phyloP scores from a whole-genome alignment of 805 yeast genomes.

The Spathaspora gorwiae region DNA sequence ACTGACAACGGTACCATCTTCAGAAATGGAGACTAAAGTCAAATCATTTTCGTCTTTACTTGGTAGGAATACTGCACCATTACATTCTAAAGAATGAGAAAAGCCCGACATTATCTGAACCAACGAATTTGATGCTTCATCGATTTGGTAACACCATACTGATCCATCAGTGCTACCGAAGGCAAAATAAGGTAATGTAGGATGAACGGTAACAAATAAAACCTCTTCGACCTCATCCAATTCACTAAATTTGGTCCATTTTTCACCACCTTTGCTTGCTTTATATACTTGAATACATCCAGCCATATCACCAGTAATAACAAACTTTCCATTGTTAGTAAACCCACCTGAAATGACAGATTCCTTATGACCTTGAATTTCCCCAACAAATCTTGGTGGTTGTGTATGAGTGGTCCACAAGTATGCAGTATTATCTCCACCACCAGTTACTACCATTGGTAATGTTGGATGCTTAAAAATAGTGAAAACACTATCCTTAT shows the following conservation, averaged over 20 bases:
- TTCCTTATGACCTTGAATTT: conserved; percentile 79
- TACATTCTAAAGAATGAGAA: conserved; percentile 76
- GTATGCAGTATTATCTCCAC: conserved; percentile 87
- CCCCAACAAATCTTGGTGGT: conserved; percentile 77
- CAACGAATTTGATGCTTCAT: conserved; percentile 40
- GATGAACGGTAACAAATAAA: conserved; percentile 79
- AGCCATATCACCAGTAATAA: conserved; percentile 92
- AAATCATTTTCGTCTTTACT: conserved; percentile 49
- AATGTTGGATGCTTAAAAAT: conserved; percentile 79
- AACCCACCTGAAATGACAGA: conserved; percentile 83
- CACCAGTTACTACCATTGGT: conserved; percentile 88
- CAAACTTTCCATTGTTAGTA: conserved; percentile 72
- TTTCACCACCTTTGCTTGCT: conserved; percentile 71
- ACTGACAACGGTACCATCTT: conserved; percentile 79
- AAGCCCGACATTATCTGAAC: conserved; percentile 76
- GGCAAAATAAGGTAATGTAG: conserved; percentile 75
- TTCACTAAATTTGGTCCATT: conserved; percentile 68
- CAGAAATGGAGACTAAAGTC: conserved; percentile 69
- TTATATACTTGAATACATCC: conserved; percentile 77
- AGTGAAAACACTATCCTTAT: conserved; percentile 80
- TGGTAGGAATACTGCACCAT: conserved; percentile 71
- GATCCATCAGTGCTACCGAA: conserved; percentile 92
- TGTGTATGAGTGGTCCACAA: conserved; percentile 89
- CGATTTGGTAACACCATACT: conserved; percentile 86
- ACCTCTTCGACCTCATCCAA: conserved; percentile 89